These are phyloP conservation scores for Claviceps sorghi DNA, from an alignment of 2,329 filamentous ascomycete species.

Conservation along the genomic window DNA sequence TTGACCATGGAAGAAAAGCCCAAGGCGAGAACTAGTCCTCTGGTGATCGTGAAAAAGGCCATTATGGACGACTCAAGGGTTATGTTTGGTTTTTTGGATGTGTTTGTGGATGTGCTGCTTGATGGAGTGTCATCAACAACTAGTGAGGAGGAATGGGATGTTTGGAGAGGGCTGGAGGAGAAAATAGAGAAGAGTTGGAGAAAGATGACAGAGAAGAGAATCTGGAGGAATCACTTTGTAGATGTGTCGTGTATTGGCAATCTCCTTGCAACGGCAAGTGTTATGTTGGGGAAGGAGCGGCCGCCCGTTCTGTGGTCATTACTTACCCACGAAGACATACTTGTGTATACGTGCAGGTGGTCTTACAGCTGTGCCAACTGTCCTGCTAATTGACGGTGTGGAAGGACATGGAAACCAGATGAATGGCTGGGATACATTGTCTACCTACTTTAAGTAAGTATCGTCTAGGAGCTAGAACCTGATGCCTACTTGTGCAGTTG, in stretches of 20 bases:
- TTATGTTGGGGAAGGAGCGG: neutral
- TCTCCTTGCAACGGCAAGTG: neutral
- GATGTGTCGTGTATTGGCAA: neutral
- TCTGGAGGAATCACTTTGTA: neutral
- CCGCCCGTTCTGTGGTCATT: neutral
- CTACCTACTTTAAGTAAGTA: neutral
- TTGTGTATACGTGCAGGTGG: neutral
- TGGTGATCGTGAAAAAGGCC: constrained; percentile 11
- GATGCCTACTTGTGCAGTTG: neutral
- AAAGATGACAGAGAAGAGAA: neutral
- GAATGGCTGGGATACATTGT: neutral
- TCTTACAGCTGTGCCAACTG: neutral
- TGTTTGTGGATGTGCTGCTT: neutral
- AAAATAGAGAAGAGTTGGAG: neutral
- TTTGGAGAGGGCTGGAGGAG: neutral
- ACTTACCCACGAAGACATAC: neutral
- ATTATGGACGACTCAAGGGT: constrained; percentile 7
- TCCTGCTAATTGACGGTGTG: neutral
- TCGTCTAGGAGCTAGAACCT: too few species aligned
- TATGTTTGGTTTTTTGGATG: neutral
- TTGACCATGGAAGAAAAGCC: constrained; percentile 10
- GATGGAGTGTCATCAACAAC: neutral
- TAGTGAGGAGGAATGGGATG: neutral
- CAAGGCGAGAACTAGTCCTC: constrained; percentile 10
- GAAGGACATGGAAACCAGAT: neutral